Evolutionary conservation across 805 yeast species (phyloP).

Genomic region (Candida tibetensis): DNA sequence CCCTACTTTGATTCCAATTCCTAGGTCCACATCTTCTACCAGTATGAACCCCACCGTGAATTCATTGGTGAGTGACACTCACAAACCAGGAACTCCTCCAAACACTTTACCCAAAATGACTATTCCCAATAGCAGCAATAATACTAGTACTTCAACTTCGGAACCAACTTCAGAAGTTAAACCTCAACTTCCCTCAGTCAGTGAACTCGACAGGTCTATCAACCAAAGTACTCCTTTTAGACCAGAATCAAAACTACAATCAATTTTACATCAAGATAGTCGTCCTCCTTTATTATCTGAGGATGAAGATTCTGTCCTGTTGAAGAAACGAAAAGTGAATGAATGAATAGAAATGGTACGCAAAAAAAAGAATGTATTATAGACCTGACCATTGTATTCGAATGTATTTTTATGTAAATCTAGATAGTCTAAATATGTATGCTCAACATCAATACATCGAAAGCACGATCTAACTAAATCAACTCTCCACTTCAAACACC

Average conservation of each 20-base stretch:
- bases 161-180: constrained; percentile 3
- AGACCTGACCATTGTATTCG: not conserved
- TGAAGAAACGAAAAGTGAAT: constrained; percentile 9
- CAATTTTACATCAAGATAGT: not conserved
- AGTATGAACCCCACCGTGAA: not conserved
- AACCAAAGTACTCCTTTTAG: constrained; percentile 11
- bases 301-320: constrained; percentile 5
- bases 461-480: too few relatives aligned
- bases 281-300: not conserved
- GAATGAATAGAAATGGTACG: not conserved
- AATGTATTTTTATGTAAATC: not conserved
- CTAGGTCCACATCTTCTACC: constrained; percentile 4
- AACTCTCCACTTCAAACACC: too few relatives aligned
- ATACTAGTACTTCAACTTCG: not conserved
- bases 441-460: too few relatives aligned
- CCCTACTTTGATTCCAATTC: constrained; percentile 1
- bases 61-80: not conserved
- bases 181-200: constrained; percentile 34
- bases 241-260: not conserved
- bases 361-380: constrained; percentile 1
- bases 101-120: not conserved
- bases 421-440: not conserved
- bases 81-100: not conserved
- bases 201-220: constrained; percentile 34
- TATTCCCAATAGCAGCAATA: not conserved